Conservation (phyloP, 257 asterid species). For the Jacaranda copaia region DNA sequence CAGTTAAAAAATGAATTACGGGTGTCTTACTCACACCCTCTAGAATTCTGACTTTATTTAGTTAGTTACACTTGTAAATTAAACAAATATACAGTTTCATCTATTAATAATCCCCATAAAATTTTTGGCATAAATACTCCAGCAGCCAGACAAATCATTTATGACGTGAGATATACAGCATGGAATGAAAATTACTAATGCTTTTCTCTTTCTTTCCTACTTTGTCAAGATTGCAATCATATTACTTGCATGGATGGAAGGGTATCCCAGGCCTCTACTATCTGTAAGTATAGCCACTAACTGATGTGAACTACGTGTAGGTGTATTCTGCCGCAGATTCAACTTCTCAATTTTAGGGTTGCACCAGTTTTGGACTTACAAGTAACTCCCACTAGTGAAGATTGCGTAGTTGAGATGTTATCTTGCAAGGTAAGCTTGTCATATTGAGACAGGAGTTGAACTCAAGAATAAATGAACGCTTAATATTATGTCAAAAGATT, state of each 20-base stretch:
- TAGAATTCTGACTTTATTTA: background rate
- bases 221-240: background rate
- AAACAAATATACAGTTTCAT: background rate
- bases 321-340: slow-evolving; percentile 81
- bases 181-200: background rate
- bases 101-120: background rate
- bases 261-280: slow-evolving; percentile 24
- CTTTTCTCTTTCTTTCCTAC: background rate
- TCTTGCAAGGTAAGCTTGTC: slow-evolving; percentile 75
- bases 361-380: slow-evolving; percentile 80
- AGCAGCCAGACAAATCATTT: background rate
- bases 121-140: background rate
- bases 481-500: background rate
- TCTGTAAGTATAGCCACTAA: slow-evolving; percentile 1
- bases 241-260: background rate
- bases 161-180: background rate
- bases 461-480: background rate
- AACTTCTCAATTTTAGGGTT: slow-evolving; percentile 78
- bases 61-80: no score
- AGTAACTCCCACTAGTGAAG: slow-evolving; percentile 64
- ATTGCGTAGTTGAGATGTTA: slow-evolving; percentile 75
- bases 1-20: background rate
- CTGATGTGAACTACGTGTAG: slow-evolving; percentile 52
- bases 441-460: slow-evolving; percentile 12
- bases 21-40: slow-evolving; percentile 10